Evolutionary conservation across 2,329 filamentous ascomycete genomes (phyloP), one percentile per base, ranked within the genome.

Genomic region (Penicillium sp.): DNA sequence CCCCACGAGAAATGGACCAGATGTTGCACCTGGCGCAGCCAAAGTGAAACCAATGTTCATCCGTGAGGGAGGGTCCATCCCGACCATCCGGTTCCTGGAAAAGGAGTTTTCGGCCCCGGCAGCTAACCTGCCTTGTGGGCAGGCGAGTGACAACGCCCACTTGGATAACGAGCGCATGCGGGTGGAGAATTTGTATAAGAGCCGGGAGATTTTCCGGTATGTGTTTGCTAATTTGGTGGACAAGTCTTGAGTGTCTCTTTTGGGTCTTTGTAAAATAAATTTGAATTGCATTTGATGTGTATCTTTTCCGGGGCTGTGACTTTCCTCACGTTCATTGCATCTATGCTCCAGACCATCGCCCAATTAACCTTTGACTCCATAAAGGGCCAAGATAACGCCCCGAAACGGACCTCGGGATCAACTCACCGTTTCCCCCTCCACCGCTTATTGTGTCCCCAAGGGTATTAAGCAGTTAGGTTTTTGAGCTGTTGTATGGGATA

Each of bases 101-200:
- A 96, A 96, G 76, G 91, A 96, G 66, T 97, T 97, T 68, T 82
- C 82, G 3, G 94, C 94, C 0, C 91, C 92, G 0, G 93, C 94
- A 0, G 93, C 93, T 0, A 92, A 97, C 72, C 75, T 99, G 34
- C 95, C 94, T 0, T 97, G 92, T 67, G 95, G 95, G 0, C 92
- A 97, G 74, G 91, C 93, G 13, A 97, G 90, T 65, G 94, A 99
- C 68, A 87, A 87, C 49, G 94, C 93, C 18, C 94, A 99, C 82
- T 75, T 99, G 73, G 90, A 96, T 68, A 97, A 99, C 67, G 94
- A 99, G 80, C 79, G 94, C n/a, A 78, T 99, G 72, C 81, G 94
- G 50, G 78, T 99, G 53, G 77, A 89, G 64, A 99, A 99, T 73
- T 70, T 99, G 65, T 84, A 91, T 57, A 97, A 96, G 76, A 94